A percentile compares a stretch with the other conserved stretches of the same genome.
These are phyloP conservation scores for Aureobasidium mangrovei DNA, from an alignment of 2,329 filamentous ascomycete species.

Conservation along the genomic window DNA sequence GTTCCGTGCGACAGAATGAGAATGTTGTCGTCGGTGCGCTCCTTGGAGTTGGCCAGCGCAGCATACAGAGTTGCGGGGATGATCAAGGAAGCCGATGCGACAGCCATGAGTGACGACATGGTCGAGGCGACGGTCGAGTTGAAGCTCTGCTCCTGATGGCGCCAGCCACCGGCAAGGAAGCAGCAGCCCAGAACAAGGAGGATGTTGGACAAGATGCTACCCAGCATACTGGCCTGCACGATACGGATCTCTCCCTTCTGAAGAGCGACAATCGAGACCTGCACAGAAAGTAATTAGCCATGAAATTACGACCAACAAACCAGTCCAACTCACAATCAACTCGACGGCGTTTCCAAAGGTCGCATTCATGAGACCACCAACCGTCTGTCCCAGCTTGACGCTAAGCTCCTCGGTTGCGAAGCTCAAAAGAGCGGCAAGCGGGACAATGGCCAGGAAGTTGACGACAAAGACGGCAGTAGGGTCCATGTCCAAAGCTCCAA, in stretches of 20 bases:
- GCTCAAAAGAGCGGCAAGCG: conserved; percentile 75
- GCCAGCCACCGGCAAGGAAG: conserved; percentile 42
- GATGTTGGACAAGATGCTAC: conserved; percentile 89
- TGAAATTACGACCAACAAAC: conserved; percentile 1
- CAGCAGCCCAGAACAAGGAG: conserved; percentile 59
- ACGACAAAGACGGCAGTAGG: conserved; percentile 69
- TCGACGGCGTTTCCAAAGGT: conserved; percentile 61
- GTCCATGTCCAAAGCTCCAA: conserved; percentile 54
- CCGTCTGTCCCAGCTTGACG: conserved; percentile 64
- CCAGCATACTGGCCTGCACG: conserved; percentile 96
- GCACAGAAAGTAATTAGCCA: conserved; percentile 14
- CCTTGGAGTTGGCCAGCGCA: conserved; percentile 32
- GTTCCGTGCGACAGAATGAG: conserved; percentile 45
- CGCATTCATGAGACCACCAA: conserved; percentile 83
- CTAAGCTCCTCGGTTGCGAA: conserved; percentile 90
- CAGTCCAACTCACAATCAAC: conserved; percentile 37
- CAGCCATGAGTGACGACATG: conserved; percentile 54
- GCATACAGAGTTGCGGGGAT: conserved; percentile 46
- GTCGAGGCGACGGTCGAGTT: conserved; percentile 71
- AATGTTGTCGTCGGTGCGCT: conserved; percentile 35
- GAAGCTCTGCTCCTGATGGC: conserved; percentile 45
- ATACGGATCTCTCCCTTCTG: conserved; percentile 80
- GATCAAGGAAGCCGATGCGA: conserved; percentile 45
- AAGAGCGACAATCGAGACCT: conserved; percentile 90
- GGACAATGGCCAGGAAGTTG: conserved; percentile 91